phyloP scores from a whole-genome alignment of 2,329 filamentous ascomycete genomes.

The Colletotrichum sp. region DNA sequence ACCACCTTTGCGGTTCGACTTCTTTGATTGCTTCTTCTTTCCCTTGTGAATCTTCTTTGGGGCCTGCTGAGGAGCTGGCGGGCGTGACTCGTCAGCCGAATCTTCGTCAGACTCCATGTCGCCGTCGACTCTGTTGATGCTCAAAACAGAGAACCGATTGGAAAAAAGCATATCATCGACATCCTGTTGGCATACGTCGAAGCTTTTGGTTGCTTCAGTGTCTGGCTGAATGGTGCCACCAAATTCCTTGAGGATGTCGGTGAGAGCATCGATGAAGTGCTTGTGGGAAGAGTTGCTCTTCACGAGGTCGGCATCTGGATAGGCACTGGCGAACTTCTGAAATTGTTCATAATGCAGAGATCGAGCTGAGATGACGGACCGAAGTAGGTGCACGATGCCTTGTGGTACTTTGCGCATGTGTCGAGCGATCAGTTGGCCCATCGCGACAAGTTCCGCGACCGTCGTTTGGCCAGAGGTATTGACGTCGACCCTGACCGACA shows the following conservation, averaged over 20 bases:
- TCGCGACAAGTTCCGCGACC: slow-evolving; percentile 38
- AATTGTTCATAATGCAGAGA: slow-evolving; percentile 32
- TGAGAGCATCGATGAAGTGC: slow-evolving; percentile 46
- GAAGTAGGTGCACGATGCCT: slow-evolving; percentile 39
- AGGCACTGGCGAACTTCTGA: slow-evolving; percentile 32
- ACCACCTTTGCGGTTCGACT: not conserved
- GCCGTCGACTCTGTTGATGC: not conserved
- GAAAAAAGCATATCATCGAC: not conserved
- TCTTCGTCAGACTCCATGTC: not conserved
- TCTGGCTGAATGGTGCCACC: slow-evolving; percentile 32
- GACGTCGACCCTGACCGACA: slow-evolving; percentile 7
- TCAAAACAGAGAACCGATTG: not conserved
- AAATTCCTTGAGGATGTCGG: slow-evolving; percentile 37
- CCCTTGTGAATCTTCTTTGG: slow-evolving; percentile 18
- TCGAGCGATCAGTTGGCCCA: slow-evolving; percentile 44
- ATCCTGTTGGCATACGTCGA: not conserved
- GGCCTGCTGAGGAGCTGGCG: not conserved
- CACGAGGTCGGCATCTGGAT: slow-evolving; percentile 38
- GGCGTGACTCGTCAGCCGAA: not conserved
- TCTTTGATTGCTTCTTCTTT: slow-evolving; percentile 8
- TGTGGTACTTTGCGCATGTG: slow-evolving; percentile 36
- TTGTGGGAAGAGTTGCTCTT: slow-evolving; percentile 44
- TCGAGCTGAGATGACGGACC: slow-evolving; percentile 41
- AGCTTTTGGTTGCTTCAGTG: not conserved
- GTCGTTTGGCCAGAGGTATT: slow-evolving; percentile 44